phyloP scores from a whole-genome alignment of 1,284 basidiomycete species.

The Ganoderma leucocontextum region DNA sequence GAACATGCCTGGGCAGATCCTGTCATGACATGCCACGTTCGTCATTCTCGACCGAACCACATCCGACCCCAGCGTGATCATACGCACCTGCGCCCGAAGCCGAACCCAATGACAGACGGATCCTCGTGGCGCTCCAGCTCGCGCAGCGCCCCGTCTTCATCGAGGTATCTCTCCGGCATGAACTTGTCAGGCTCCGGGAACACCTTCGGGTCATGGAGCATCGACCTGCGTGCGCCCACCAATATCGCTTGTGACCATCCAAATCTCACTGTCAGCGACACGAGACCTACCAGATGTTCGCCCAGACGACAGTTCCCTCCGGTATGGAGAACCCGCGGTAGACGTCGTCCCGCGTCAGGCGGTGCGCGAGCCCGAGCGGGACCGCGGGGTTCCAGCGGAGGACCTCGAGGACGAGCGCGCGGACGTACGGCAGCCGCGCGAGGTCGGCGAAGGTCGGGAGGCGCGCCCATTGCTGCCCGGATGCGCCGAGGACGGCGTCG shows the following conservation, averaged over 20 bases:
- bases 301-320: constrained; percentile 44
- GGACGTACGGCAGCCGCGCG: constrained; percentile 44
- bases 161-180: constrained; percentile 37
- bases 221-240: constrained; percentile 34
- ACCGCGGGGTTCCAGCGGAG: constrained; percentile 45
- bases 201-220: constrained; percentile 38
- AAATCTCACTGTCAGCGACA: not conserved
- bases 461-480: constrained; percentile 29
- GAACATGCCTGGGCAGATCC: constrained; percentile 45
- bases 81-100: constrained; percentile 40
- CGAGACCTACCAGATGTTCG: constrained; percentile 44
- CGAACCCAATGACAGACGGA: constrained; percentile 33
- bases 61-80: not conserved
- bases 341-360: constrained; percentile 40
- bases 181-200: constrained; percentile 39
- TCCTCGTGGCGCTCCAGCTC: constrained; percentile 32
- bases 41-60: not conserved
- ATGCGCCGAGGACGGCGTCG: constrained; percentile 41
- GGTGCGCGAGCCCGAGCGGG: constrained; percentile 41
- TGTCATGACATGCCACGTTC: constrained; percentile 12
- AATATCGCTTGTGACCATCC: not conserved
- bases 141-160: constrained; percentile 26
- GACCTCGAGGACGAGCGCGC: constrained; percentile 47
- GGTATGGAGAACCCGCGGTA: constrained; percentile 38
- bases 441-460: constrained; percentile 45